phyloP scores from a whole-genome alignment of 352 stramenopile genomes.

The Phytophthora europaea region DNA sequence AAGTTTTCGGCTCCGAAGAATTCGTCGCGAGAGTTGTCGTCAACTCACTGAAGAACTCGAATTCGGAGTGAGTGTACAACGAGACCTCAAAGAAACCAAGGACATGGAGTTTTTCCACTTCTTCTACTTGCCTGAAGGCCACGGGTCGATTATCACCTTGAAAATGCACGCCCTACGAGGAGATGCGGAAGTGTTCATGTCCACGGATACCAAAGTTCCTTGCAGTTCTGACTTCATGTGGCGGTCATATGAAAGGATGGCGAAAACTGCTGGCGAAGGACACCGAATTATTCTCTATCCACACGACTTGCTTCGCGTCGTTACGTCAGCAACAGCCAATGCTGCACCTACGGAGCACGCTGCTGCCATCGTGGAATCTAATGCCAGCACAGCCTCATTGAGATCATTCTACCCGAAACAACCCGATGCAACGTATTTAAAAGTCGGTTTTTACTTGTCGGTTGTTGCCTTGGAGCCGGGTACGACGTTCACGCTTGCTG shows the following conservation, averaged over 20 bases:
- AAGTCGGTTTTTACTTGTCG: slow-evolving; percentile 63
- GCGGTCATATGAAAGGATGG: slow-evolving; percentile 43
- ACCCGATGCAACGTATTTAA: neutral
- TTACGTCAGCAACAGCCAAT: slow-evolving; percentile 20
- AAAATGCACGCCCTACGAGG: slow-evolving; percentile 56
- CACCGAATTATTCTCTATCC: slow-evolving; percentile 73
- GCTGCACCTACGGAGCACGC: slow-evolving; percentile 12
- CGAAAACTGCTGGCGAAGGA: slow-evolving; percentile 28
- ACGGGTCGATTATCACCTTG: slow-evolving; percentile 69
- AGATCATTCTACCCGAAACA: slow-evolving; percentile 34
- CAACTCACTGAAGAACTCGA: slow-evolving; percentile 62
- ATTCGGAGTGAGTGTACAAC: slow-evolving; percentile 50
- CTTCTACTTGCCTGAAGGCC: slow-evolving; percentile 42
- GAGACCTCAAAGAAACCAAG: slow-evolving; percentile 33
- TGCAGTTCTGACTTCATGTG: slow-evolving; percentile 81
- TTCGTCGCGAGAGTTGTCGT: slow-evolving; percentile 63
- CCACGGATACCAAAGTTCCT: slow-evolving; percentile 70
- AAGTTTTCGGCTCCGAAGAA: slow-evolving; percentile 59
- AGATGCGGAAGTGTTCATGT: slow-evolving; percentile 76
- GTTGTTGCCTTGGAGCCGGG: slow-evolving; percentile 54
- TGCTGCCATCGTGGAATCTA: slow-evolving; percentile 8
- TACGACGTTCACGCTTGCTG: slow-evolving; percentile 56
- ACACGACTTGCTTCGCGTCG: slow-evolving; percentile 45
- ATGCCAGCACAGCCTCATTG: slow-evolving; percentile 17
- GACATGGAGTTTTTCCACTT: slow-evolving; percentile 69